Base-by-base conservation (phyloP, 352 stramenopile species). In the Lagenidium sp. region DNA sequence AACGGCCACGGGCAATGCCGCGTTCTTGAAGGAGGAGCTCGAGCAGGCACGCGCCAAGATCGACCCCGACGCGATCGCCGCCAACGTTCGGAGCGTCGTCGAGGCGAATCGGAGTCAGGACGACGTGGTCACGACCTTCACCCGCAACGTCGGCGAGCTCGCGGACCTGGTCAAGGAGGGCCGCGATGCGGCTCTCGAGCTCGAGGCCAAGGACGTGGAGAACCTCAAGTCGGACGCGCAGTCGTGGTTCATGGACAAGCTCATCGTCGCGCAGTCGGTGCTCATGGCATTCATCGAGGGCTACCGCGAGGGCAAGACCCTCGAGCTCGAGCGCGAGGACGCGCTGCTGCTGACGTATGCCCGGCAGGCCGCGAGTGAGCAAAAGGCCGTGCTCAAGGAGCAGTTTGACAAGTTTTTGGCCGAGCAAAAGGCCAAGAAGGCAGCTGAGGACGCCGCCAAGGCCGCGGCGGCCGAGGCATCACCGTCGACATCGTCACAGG, bases 201-300 rank as follows among this genome's bases (percentile, higher is more conserved):
- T 91, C 25, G 74, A 91, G 6, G 66, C 58, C 19, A 43, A 77
- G 36, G 78, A 94, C 26, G 41, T 94, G 0, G 66, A 89, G 0
- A 57, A 48, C 0, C 58, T 82, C 20, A 86, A 87, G 53, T 36
- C 30, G 3, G 75, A 79, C 1, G 60, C 62, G 26, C 76, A 94
- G 51, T 81, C 67, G 44, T 94, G 81, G 81, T 63, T 88, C 16
- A 72, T 74, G 2, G 81, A 94, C 62, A 94, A 94, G 41, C 61
- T 94, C 45, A 57, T 85, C 44, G 78, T 94, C 20, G 81, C 74
- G 15, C 78, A 90, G 50, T 68, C 65, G 6, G 80, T 90, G 54
- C 57, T 94, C 22, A 61, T 85, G 63, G 73, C 75, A 25, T 94
- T 91, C 37, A 88, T 94, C 48, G 63, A 82, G 1, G 81, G 81